Evolutionary conservation across 2,329 filamentous ascomycete genomes (phyloP).

Genomic region (Xylaria polymorpha): DNA sequence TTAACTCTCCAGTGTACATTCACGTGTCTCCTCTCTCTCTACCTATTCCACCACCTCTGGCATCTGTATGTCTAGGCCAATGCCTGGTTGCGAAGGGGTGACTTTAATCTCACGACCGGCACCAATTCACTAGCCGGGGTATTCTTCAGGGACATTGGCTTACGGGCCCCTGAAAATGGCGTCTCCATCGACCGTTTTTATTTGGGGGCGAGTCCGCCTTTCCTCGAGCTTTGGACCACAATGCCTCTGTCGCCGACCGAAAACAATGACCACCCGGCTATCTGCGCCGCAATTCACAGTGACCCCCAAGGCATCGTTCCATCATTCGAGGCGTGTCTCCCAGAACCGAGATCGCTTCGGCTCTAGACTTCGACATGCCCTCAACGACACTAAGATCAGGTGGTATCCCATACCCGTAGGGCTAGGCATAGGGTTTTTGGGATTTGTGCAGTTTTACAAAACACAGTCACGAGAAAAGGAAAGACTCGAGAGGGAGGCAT

Average conservation of each 20-base stretch:
- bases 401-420: constrained; percentile 94
- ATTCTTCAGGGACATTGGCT: neutral
- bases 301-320: constrained; percentile 53
- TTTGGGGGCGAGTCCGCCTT: constrained; percentile 38
- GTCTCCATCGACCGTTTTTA: constrained; percentile 37
- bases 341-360: constrained; percentile 58
- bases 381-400: constrained; percentile 70
- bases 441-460: constrained; percentile 85
- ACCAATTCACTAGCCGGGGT: constrained; percentile 11
- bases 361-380: constrained; percentile 62
- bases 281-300: constrained; percentile 42
- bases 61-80: constrained; percentile 17
- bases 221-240: constrained; percentile 34
- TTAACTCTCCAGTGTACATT: neutral
- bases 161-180: constrained; percentile 40
- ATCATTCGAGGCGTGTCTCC: constrained; percentile 58
- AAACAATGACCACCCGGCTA: constrained; percentile 38
- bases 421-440: constrained; percentile 85
- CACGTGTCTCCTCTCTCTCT: too few relatives aligned
- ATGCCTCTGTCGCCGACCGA: constrained; percentile 41
- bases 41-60: neutral
- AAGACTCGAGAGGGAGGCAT: constrained; percentile 60
- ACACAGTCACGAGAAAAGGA: constrained; percentile 69
- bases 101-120: constrained; percentile 8
- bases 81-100: constrained; percentile 7